These are phyloP conservation scores for Aspergillus pseudoglaucus DNA, from an alignment of 2,329 filamentous ascomycete genomes.

Conservation along the genomic window DNA sequence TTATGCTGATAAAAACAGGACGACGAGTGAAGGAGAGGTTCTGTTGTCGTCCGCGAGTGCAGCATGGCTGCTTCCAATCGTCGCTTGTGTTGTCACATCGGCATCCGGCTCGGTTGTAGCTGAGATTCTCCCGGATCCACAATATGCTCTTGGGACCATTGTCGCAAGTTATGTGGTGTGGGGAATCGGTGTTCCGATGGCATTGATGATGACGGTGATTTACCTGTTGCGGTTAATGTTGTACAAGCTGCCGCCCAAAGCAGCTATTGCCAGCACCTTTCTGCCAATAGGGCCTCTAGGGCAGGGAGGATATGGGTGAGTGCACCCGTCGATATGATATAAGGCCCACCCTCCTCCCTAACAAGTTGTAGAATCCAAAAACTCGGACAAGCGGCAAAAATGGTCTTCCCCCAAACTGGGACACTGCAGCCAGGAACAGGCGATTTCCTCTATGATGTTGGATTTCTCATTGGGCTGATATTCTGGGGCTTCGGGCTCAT, in stretches of 20 bases:
- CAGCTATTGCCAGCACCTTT: constrained; percentile 62
- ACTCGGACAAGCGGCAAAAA: constrained; percentile 39
- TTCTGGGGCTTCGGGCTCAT: constrained; percentile 29
- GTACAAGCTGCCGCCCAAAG: constrained; percentile 58
- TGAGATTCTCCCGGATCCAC: constrained; percentile 45
- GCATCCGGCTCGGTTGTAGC: constrained; percentile 57
- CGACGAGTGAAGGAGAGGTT: background rate
- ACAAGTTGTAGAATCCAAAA: constrained; percentile 36
- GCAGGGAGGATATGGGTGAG: constrained; percentile 53
- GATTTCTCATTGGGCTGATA: constrained; percentile 23
- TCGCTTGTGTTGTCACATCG: constrained; percentile 58
- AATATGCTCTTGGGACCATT: constrained; percentile 54
- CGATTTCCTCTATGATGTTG: constrained; percentile 21
- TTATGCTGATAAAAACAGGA: background rate
- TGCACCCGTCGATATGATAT: background rate
- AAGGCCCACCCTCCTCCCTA: background rate
- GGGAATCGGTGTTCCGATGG: constrained; percentile 56
- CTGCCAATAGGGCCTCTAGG: constrained; percentile 60
- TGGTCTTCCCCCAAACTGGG: constrained; percentile 17
- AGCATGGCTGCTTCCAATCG: constrained; percentile 58
- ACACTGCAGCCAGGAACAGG: constrained; percentile 17
- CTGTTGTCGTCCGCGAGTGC: constrained; percentile 54
- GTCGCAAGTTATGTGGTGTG: constrained; percentile 61
- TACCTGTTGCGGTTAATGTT: constrained; percentile 62
- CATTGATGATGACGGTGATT: constrained; percentile 57